A percentile compares a stretch with the other conserved stretches of the same genome.
Conservation (phyloP, 345 rosid genomes). For the Syzygium aqueum region DNA sequence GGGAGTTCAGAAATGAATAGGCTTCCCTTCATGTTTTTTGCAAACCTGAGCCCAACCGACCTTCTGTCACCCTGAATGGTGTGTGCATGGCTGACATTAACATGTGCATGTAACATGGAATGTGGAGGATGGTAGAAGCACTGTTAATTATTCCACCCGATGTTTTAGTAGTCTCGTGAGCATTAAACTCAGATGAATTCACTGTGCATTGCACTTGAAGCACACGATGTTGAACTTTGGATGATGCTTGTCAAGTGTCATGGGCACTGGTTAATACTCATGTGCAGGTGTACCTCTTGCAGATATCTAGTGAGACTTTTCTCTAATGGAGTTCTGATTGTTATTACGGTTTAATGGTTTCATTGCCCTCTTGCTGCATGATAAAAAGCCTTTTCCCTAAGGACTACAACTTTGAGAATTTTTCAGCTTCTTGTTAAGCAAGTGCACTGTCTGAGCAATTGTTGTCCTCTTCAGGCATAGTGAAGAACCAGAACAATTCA, state of each 20-base stretch:
- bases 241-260: background rate
- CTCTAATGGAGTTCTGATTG: background rate
- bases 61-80: background rate
- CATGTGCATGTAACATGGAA: background rate
- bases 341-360: background rate
- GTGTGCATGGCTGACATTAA: background rate
- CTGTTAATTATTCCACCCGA: background rate
- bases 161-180: background rate
- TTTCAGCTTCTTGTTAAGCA: background rate
- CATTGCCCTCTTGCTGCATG: background rate
- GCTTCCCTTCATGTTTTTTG: background rate
- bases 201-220: background rate
- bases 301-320: background rate
- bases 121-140: background rate
- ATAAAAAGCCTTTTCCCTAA: background rate
- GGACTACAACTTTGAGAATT: background rate
- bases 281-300: background rate
- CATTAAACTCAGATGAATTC: background rate
- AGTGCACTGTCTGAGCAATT: background rate
- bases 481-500: background rate
- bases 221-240: background rate
- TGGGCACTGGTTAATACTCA: background rate
- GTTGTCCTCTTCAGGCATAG: background rate
- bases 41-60: background rate
- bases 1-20: background rate